Evolutionary conservation across 139 green algal species (phyloP).

Genomic region (Chlorella sp.): DNA sequence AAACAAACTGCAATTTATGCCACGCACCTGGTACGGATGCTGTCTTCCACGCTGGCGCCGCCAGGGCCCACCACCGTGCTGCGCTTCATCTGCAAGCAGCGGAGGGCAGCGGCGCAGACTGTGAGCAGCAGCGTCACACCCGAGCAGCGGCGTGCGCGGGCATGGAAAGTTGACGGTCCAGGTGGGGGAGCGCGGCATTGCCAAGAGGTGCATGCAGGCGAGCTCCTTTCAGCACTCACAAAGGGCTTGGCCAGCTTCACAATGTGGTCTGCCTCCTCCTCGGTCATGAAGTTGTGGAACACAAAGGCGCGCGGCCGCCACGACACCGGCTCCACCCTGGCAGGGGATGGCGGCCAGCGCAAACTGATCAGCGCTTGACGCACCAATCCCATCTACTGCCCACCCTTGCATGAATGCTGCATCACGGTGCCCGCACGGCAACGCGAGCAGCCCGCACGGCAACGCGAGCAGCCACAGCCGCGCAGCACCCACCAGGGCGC

Average conservation of each 20-base stretch:
- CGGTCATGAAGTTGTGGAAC: slow-evolving; percentile 84
- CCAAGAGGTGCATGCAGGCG: too few relatives aligned
- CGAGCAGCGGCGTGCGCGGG: too few relatives aligned
- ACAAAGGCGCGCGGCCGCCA: slow-evolving; percentile 82
- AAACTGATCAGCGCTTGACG: too few relatives aligned
- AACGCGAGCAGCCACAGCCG: not conserved
- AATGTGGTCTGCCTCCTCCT: slow-evolving; percentile 71
- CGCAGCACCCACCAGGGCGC: slow-evolving; percentile 3
- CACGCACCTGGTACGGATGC: slow-evolving; percentile 67
- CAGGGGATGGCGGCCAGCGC: not conserved
- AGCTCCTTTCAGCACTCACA: too few relatives aligned
- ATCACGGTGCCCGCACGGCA: too few relatives aligned
- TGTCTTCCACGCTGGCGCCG: slow-evolving; percentile 64
- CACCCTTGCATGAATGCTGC: too few relatives aligned
- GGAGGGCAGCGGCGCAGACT: too few relatives aligned
- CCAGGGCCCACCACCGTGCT: slow-evolving; percentile 80
- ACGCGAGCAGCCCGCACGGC: not conserved
- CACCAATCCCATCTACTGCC: too few relatives aligned
- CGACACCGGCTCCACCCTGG: slow-evolving; percentile 78
- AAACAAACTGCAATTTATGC: too few relatives aligned
- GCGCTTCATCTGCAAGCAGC: slow-evolving; percentile 82
- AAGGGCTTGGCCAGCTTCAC: slow-evolving; percentile 53
- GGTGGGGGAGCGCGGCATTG: too few relatives aligned
- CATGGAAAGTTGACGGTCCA: too few relatives aligned
- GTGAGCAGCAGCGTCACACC: too few relatives aligned